phyloP scores from a whole-genome alignment of 176 grass and related monocot species.

The Aegilops bicornis region DNA sequence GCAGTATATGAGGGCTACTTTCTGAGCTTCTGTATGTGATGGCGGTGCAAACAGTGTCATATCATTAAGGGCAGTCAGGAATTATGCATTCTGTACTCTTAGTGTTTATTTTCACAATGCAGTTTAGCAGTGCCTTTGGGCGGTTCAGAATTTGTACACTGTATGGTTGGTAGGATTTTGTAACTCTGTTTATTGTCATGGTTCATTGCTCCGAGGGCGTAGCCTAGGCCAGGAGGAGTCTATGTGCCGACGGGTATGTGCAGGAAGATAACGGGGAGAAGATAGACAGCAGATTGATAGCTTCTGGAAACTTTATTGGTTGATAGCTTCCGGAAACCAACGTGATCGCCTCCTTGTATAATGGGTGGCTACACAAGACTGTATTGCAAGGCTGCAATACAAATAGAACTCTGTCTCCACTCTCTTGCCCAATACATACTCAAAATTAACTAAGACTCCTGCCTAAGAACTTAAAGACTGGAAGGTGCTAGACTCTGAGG shows the following conservation, averaged over 20 bases:
- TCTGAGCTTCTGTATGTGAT: neutral
- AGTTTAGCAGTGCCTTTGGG: slow-evolving; percentile 7
- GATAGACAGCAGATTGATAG: neutral
- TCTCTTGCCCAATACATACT: neutral
- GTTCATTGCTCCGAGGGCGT: neutral
- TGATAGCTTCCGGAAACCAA: neutral
- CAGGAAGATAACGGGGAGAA: neutral
- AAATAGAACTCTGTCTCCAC: neutral
- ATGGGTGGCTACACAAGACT: neutral
- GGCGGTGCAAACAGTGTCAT: neutral
- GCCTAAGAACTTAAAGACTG: neutral
- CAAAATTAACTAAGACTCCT: neutral
- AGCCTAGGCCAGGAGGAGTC: neutral
- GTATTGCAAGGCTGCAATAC: neutral
- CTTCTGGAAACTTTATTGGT: too few species aligned
- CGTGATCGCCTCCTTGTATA: neutral
- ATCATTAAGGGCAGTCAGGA: neutral
- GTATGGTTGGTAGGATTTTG: slow-evolving; percentile 29
- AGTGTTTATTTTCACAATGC: slow-evolving; percentile 4
- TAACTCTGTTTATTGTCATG: slow-evolving; percentile 7
- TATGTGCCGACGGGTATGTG: neutral
- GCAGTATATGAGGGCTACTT: neutral
- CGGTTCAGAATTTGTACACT: neutral
- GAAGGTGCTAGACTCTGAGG: neutral
- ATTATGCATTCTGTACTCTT: neutral